These are phyloP conservation scores for Danielia oregonensis DNA, from an alignment of 805 yeast genomes.

Conservation along the genomic window DNA sequence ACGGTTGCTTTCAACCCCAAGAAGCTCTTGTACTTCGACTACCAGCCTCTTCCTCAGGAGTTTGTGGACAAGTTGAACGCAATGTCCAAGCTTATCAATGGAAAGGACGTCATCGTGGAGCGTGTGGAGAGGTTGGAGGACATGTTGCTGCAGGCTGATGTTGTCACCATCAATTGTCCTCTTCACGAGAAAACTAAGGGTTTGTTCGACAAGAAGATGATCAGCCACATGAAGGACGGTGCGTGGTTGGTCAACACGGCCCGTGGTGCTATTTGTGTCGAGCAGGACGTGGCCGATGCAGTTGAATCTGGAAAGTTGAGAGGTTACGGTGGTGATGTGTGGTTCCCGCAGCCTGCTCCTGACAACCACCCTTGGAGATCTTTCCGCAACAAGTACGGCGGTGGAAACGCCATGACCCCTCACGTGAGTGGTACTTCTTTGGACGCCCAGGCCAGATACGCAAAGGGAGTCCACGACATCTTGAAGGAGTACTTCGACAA, in stretches of 20 bases:
- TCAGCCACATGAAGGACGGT: slow-evolving; percentile 69
- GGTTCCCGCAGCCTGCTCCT: slow-evolving; percentile 85
- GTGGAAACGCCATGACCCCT: slow-evolving; percentile 84
- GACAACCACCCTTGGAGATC: slow-evolving; percentile 73
- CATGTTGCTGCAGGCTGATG: slow-evolving; percentile 62
- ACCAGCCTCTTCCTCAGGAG: slow-evolving; percentile 60
- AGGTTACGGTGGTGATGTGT: slow-evolving; percentile 85
- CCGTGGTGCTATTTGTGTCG: slow-evolving; percentile 75
- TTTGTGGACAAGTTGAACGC: slow-evolving; percentile 39
- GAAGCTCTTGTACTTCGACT: slow-evolving; percentile 71
- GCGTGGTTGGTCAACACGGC: slow-evolving; percentile 77
- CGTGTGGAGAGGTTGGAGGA: slow-evolving; percentile 61
- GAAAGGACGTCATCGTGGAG: slow-evolving; percentile 48
- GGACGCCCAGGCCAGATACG: slow-evolving; percentile 75
- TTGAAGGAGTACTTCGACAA: slow-evolving; percentile 60
- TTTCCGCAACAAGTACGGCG: slow-evolving; percentile 55
- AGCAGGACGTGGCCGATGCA: slow-evolving; percentile 73
- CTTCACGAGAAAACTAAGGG: slow-evolving; percentile 68
- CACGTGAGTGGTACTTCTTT: slow-evolving; percentile 77
- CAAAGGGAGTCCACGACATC: slow-evolving; percentile 64
- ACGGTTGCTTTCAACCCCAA: slow-evolving; percentile 70
- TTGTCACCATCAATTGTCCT: slow-evolving; percentile 76
- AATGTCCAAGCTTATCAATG: slow-evolving; percentile 39
- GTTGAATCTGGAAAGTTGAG: slow-evolving; percentile 62
- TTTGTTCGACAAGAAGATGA: slow-evolving; percentile 59